phyloP scores from a whole-genome alignment of 495 filamentous ascomycete genomes.

The Evernia prunastri region DNA sequence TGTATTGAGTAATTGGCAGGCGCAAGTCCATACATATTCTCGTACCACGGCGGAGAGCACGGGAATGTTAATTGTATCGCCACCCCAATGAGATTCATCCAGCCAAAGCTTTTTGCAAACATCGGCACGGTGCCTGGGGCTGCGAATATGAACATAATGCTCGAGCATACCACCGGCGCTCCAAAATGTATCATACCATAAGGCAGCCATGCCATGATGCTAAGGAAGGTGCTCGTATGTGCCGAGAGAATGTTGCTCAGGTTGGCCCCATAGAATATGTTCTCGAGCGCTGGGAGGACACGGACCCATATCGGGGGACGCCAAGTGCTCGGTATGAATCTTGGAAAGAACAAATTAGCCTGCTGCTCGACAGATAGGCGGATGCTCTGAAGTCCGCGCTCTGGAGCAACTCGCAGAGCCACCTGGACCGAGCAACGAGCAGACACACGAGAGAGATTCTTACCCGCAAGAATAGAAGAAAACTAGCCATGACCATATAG shows the following conservation, averaged over 20 bases:
- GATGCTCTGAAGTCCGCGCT: not conserved
- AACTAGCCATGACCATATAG: slow-evolving; percentile 75
- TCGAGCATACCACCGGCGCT: slow-evolving; percentile 67
- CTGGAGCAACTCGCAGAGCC: not conserved
- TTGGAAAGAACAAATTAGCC: slow-evolving; percentile 31
- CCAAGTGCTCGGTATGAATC: slow-evolving; percentile 79
- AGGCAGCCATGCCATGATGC: slow-evolving; percentile 86
- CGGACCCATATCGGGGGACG: slow-evolving; percentile 90
- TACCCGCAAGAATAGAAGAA: slow-evolving; percentile 90
- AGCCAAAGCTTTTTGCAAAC: slow-evolving; percentile 81
- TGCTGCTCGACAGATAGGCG: not conserved
- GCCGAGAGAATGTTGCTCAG: slow-evolving; percentile 91
- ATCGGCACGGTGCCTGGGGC: slow-evolving; percentile 79
- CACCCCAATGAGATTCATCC: slow-evolving; percentile 83
- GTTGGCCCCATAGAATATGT: slow-evolving; percentile 93
- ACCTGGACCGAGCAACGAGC: not conserved
- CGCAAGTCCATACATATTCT: slow-evolving; percentile 78
- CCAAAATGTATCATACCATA: slow-evolving; percentile 88
- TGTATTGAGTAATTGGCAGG: slow-evolving; percentile 87
- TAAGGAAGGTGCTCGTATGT: slow-evolving; percentile 71
- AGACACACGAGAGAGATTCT: slow-evolving; percentile 34
- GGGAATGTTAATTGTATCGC: slow-evolving; percentile 81
- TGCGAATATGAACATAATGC: slow-evolving; percentile 76
- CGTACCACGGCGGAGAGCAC: slow-evolving; percentile 93
- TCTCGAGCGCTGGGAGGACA: slow-evolving; percentile 89